These are phyloP conservation scores for Salix dunnii DNA, from an alignment of 345 rosid genomes.

Conservation along the genomic window DNA sequence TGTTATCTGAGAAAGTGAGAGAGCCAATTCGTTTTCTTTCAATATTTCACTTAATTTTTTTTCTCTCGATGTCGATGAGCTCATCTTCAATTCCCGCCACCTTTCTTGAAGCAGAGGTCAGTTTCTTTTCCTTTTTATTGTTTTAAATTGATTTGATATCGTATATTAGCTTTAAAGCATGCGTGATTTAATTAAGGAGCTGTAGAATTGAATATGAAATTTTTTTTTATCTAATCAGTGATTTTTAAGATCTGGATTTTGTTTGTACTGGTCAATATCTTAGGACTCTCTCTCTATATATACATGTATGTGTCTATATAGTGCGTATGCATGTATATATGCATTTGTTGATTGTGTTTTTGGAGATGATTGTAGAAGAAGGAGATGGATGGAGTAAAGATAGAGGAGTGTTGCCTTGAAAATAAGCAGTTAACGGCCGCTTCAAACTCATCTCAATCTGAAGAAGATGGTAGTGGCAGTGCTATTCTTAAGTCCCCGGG, in stretches of 20 bases:
- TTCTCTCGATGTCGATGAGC: conserved; percentile 35
- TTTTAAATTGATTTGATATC: neutral
- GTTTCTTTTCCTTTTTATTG: conserved; percentile 6
- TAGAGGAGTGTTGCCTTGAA: conserved; percentile 70
- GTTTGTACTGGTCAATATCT: conserved; percentile 23
- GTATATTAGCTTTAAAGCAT: conserved; percentile 8
- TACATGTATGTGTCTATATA: neutral
- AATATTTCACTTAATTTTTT: neutral
- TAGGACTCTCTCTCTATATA: conserved; percentile 12
- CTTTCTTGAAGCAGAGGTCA: conserved; percentile 43
- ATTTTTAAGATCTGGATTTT: conserved; percentile 53
- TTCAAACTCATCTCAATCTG: conserved; percentile 70
- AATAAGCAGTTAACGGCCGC: conserved; percentile 77
- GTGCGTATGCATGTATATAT: neutral
- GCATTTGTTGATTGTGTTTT: conserved; percentile 30
- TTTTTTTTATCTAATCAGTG: conserved; percentile 29
- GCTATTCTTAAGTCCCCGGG: conserved; percentile 67
- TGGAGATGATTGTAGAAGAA: conserved; percentile 45
- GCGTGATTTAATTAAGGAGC: conserved; percentile 27
- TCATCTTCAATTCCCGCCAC: conserved; percentile 55
- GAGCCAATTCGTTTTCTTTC: conserved; percentile 15
- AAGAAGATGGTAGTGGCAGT: conserved; percentile 61
- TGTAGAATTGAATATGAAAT: conserved; percentile 26
- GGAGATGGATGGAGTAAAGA: conserved; percentile 49
- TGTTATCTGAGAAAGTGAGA: neutral